Conservation (phyloP, 352 stramenopile genomes). For the Globisporangium irregulare region DNA sequence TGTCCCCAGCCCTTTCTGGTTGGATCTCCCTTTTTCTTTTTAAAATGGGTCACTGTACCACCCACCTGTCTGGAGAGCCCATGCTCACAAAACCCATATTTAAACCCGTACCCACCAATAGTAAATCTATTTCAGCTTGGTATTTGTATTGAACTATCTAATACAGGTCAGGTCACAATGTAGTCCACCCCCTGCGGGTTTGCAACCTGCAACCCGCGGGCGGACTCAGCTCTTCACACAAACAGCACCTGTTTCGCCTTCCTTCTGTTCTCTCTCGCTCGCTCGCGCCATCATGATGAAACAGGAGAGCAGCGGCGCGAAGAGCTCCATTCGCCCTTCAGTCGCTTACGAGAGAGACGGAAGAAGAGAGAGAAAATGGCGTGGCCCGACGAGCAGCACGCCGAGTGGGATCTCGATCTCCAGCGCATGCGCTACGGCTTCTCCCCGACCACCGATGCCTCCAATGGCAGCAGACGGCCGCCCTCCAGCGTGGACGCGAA, state of each 20-base stretch:
- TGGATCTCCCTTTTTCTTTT: not conserved
- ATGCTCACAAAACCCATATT: not conserved
- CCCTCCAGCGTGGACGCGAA: not conserved
- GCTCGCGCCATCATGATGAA: not conserved
- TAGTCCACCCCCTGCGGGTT: not conserved
- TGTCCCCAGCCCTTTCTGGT: not conserved
- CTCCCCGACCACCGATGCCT: not conserved
- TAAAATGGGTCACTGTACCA: conserved; percentile 1
- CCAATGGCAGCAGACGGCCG: not conserved
- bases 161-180: not conserved
- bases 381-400: conserved; percentile 13
- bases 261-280: not conserved
- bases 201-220: not conserved
- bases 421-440: conserved; percentile 18
- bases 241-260: not conserved
- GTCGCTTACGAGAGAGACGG: not conserved
- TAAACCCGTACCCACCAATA: not conserved
- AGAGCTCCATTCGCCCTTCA: conserved; percentile 7
- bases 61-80: not conserved
- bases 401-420: conserved; percentile 16
- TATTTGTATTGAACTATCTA: not conserved
- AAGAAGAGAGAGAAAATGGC: conserved; percentile 9
- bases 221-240: not conserved
- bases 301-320: not conserved
- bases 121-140: not conserved